A percentile compares a stretch with the other conserved stretches of the same genome.
Conservation (phyloP, 495 filamentous ascomycete species). For the Patellaria atrata region DNA sequence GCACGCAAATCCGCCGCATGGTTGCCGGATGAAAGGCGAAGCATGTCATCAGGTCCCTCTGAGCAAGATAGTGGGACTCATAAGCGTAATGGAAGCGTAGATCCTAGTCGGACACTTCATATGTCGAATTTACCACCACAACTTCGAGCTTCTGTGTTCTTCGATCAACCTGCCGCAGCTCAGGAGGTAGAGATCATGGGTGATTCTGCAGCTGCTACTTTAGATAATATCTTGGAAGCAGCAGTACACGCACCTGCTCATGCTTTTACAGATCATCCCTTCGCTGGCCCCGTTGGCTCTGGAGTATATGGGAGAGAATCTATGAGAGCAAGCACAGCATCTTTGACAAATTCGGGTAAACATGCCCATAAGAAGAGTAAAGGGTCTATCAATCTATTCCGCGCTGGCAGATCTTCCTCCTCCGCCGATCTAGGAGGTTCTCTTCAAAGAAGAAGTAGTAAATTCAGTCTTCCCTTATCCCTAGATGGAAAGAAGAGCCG, state of each 20-base stretch:
- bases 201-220: slow-evolving; percentile 70
- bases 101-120: too few relatives aligned
- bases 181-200: slow-evolving; percentile 58
- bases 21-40: slow-evolving; percentile 28
- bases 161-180: slow-evolving; percentile 50
- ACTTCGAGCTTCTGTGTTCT: slow-evolving; percentile 79
- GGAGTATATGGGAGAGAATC: slow-evolving; percentile 24
- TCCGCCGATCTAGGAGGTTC: too few relatives aligned
- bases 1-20: slow-evolving; percentile 35
- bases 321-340: slow-evolving; percentile 6
- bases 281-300: slow-evolving; percentile 44
- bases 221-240: slow-evolving; percentile 91
- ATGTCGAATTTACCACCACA: slow-evolving; percentile 59
- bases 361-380: slow-evolving; percentile 16
- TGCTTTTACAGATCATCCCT: slow-evolving; percentile 88
- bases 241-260: slow-evolving; percentile 82
- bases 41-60: not conserved
- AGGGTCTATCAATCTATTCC: slow-evolving; percentile 20
- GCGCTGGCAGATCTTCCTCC: too few relatives aligned
- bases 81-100: slow-evolving; percentile 23
- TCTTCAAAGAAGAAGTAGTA: too few relatives aligned
- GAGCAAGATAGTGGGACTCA: slow-evolving; percentile 10
- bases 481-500: too few relatives aligned
- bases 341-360: slow-evolving; percentile 6
- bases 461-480: too few relatives aligned